Evolutionary conservation across 192 early-diverging fungal genomes (phyloP).

Genomic region (Backusella circina): DNA sequence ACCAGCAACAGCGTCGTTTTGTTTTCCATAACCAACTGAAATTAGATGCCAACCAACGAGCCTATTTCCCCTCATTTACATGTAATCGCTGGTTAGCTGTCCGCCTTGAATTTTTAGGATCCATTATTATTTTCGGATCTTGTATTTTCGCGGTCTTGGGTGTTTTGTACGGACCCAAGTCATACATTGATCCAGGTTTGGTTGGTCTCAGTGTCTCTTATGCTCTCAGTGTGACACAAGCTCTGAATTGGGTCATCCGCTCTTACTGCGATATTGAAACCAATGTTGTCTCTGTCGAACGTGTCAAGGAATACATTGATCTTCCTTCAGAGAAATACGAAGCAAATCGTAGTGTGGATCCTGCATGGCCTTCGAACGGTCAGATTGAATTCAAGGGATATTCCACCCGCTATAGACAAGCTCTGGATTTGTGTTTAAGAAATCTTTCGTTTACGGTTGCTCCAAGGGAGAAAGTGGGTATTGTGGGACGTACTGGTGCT

Average conservation of each 20-base stretch:
- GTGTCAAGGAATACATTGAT: constrained; percentile 80
- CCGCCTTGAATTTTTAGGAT: constrained; percentile 79
- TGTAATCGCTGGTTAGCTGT: constrained; percentile 68
- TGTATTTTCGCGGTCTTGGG: constrained; percentile 69
- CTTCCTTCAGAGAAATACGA: constrained; percentile 77
- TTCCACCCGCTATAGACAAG: constrained; percentile 77
- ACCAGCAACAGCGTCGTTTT: constrained; percentile 63
- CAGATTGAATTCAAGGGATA: constrained; percentile 72
- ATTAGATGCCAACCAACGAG: constrained; percentile 76
- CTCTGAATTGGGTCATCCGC: constrained; percentile 85
- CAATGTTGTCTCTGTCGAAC: constrained; percentile 69
- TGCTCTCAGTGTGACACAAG: constrained; percentile 71
- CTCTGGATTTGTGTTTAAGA: constrained; percentile 74
- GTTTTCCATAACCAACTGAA: constrained; percentile 61
- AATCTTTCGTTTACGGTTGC: constrained; percentile 41
- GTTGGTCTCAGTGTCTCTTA: constrained; percentile 64
- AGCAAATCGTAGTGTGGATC: constrained; percentile 55
- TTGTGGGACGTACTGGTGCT: constrained; percentile 65
- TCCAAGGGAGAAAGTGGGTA: constrained; percentile 54
- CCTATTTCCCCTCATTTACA: constrained; percentile 72
- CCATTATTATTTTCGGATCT: constrained; percentile 75
- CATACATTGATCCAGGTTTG: constrained; percentile 63
- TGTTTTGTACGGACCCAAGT: constrained; percentile 42
- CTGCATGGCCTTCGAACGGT: constrained; percentile 77
- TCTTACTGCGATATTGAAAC: constrained; percentile 84